phyloP scores from a whole-genome alignment of 2,329 filamentous ascomycete genomes.

The Claviceps sorghi region DNA sequence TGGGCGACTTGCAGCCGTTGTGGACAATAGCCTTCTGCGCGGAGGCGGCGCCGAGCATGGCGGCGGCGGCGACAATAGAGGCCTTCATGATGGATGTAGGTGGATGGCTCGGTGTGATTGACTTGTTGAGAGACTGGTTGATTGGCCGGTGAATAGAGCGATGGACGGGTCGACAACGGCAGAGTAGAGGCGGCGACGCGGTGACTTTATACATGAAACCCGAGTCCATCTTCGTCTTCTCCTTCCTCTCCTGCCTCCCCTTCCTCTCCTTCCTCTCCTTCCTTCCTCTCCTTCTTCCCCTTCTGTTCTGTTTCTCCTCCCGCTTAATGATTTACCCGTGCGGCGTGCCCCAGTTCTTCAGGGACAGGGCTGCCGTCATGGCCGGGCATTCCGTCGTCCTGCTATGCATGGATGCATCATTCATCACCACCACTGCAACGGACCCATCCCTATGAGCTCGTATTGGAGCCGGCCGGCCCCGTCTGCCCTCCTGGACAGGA shows the following conservation, averaged over 20 bases:
- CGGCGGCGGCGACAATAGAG: slow-evolving; percentile 13
- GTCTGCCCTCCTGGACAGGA: background rate
- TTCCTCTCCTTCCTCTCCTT: background rate
- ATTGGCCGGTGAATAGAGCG: background rate
- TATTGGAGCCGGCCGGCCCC: background rate
- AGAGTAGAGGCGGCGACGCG: background rate
- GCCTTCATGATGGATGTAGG: slow-evolving; percentile 16
- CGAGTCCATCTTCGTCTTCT: background rate
- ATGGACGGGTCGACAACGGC: background rate
- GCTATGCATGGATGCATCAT: background rate
- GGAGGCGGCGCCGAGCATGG: slow-evolving; percentile 17
- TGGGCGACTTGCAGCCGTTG: slow-evolving; percentile 19
- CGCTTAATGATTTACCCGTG: background rate
- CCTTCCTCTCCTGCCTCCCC: background rate
- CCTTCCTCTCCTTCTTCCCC: background rate
- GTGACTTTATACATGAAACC: background rate
- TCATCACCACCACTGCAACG: too few relatives aligned
- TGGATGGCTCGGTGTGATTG: background rate
- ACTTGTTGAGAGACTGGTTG: too few relatives aligned
- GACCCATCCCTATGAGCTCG: background rate
- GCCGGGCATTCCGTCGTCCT: background rate
- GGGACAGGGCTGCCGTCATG: background rate
- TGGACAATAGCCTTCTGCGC: slow-evolving; percentile 22
- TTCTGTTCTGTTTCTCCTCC: too few relatives aligned
- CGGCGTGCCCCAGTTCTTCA: background rate